Percentiles rank a stretch among this genome's conserved stretches.
These are phyloP conservation scores for Heimioporus sp. DNA, from an alignment of 768 basidiomycete species.

Conservation along the genomic window DNA sequence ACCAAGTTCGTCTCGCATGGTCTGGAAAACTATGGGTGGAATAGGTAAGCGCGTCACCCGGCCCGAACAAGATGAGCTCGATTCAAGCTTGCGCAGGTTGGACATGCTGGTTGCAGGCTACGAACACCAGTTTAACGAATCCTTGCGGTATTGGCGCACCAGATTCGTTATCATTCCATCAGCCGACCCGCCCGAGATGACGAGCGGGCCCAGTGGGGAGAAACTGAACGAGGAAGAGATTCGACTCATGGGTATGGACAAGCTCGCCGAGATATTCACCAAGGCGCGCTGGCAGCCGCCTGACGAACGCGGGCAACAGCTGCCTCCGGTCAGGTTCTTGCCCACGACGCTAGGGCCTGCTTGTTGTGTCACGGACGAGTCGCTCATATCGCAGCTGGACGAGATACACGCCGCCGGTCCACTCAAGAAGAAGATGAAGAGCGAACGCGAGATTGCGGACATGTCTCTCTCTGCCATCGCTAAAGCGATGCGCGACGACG, in stretches of 20 bases:
- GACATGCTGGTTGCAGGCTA: conserved; percentile 87
- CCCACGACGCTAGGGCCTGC: conserved; percentile 85
- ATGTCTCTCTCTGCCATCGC: conserved; percentile 64
- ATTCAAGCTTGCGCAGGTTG: conserved; percentile 43
- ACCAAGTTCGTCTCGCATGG: conserved; percentile 77
- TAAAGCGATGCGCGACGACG: conserved; percentile 83
- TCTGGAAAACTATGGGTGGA: conserved; percentile 84
- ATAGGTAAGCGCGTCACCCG: conserved; percentile 49
- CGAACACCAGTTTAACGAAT: conserved; percentile 76
- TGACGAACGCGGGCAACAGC: conserved; percentile 36
- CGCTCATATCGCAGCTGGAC: conserved; percentile 77
- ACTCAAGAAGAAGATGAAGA: conserved; percentile 76
- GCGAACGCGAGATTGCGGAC: conserved; percentile 68
- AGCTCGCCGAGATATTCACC: conserved; percentile 85
- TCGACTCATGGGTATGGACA: conserved; percentile 85
- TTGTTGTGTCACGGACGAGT: conserved; percentile 74
- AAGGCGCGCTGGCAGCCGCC: conserved; percentile 77
- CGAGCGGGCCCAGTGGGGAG: conserved; percentile 64
- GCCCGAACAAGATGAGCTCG: not conserved
- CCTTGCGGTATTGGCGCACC: conserved; percentile 90
- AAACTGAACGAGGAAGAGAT: conserved; percentile 83
- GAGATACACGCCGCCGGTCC: conserved; percentile 75
- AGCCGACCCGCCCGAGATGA: conserved; percentile 58
- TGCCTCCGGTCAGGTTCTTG: conserved; percentile 70
- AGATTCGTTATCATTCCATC: conserved; percentile 92